Percentiles rank a stretch among this genome's conserved stretches.
Evolutionary conservation across 768 basidiomycete species (phyloP).

Genomic region (Boletellus ananas): DNA sequence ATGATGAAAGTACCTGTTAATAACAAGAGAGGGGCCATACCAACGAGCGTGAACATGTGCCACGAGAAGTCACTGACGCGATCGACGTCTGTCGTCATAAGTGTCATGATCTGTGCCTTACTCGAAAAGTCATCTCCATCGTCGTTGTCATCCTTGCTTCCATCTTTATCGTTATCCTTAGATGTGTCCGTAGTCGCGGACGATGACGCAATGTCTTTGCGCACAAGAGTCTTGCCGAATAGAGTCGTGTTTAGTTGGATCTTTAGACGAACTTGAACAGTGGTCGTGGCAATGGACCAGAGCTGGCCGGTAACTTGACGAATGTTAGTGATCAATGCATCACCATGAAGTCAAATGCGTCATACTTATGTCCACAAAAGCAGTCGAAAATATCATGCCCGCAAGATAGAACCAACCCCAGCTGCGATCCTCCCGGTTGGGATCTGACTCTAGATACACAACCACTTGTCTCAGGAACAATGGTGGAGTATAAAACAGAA

Average conservation of each 20-base stretch:
- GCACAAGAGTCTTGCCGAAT: constrained; percentile 80
- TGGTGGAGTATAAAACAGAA: constrained; percentile 62
- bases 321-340: constrained; percentile 4
- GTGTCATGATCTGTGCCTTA: constrained; percentile 85
- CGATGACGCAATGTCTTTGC: constrained; percentile 81
- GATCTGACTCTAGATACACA: constrained; percentile 61
- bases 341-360: background rate
- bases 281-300: constrained; percentile 67
- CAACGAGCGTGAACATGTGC: constrained; percentile 73
- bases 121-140: constrained; percentile 58
- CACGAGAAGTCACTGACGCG: constrained; percentile 81
- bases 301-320: constrained; percentile 61
- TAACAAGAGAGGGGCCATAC: constrained; percentile 33
- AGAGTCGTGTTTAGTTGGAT: constrained; percentile 81
- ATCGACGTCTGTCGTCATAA: constrained; percentile 95
- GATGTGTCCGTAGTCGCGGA: constrained; percentile 30
- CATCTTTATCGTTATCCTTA: constrained; percentile 19
- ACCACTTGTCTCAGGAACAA: constrained; percentile 61
- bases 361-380: constrained; percentile 42
- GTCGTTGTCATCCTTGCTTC: constrained; percentile 12
- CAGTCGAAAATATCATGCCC: constrained; percentile 46
- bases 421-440: constrained; percentile 46
- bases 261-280: constrained; percentile 64
- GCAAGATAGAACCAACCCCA: constrained; percentile 77
- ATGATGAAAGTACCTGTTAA: background rate